phyloP scores from a whole-genome alignment of 2,329 filamentous ascomycete genomes.

The Sarocladium kiliense region DNA sequence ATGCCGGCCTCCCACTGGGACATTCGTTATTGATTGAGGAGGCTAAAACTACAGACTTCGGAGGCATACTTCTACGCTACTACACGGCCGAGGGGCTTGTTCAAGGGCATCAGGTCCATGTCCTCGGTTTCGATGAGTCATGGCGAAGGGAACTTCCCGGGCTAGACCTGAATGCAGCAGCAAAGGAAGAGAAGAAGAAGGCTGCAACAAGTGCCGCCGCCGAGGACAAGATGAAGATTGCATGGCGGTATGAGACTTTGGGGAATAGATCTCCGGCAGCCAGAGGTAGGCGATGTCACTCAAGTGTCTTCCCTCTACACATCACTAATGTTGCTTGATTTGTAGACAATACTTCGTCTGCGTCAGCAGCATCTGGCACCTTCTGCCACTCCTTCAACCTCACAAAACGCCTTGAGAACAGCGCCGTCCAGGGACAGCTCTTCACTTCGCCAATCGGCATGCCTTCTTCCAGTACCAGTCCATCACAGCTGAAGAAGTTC shows the following conservation, averaged over 20 bases:
- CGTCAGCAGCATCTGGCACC: conserved; percentile 28
- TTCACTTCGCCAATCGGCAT: conserved; percentile 44
- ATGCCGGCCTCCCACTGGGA: conserved; percentile 78
- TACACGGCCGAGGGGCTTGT: conserved; percentile 91
- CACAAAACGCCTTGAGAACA: conserved; percentile 53
- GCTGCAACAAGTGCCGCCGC: conserved; percentile 23
- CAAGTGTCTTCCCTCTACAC: too few species aligned
- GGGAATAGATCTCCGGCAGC: conserved; percentile 53
- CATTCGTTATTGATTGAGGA: conserved; percentile 79
- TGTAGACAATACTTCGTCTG: not conserved
- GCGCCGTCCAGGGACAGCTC: conserved; percentile 45
- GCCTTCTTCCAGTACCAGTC: conserved; percentile 17
- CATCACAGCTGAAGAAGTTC: conserved; percentile 52
- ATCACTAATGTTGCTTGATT: too few species aligned
- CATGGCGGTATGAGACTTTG: conserved; percentile 90
- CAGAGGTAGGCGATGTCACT: conserved; percentile 52
- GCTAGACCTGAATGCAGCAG: conserved; percentile 34
- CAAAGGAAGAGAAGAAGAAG: conserved; percentile 26
- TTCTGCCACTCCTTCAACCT: conserved; percentile 71
- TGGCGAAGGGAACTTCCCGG: conserved; percentile 86
- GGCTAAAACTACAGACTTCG: conserved; percentile 89
- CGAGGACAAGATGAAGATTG: conserved; percentile 93
- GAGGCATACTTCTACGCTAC: conserved; percentile 75
- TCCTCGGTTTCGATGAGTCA: conserved; percentile 70
- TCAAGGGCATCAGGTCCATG: conserved; percentile 84